These are phyloP conservation scores for Citrus inodora DNA, from an alignment of 345 rosid species.

Conservation along the genomic window DNA sequence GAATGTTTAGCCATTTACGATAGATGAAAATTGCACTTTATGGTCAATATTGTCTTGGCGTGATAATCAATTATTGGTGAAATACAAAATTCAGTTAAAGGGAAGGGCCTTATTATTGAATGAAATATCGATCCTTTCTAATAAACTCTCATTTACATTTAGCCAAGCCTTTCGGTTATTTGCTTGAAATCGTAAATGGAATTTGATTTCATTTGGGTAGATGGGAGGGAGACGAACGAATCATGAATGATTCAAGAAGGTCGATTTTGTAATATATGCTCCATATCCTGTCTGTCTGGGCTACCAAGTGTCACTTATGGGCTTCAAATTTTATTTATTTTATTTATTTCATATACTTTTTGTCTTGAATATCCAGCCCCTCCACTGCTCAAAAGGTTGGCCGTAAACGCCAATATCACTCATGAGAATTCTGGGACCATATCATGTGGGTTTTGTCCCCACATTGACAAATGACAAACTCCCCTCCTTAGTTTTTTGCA, in stretches of 20 bases:
- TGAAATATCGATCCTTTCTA: background rate
- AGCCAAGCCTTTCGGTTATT: background rate
- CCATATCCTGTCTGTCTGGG: background rate
- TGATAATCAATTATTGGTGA: background rate
- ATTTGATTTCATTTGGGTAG: background rate
- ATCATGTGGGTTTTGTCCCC: conserved; percentile 28
- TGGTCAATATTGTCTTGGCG: background rate
- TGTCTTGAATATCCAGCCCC: conserved; percentile 10
- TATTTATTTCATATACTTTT: background rate
- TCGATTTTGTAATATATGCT: background rate
- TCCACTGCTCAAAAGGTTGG: conserved; percentile 16
- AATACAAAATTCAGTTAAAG: background rate
- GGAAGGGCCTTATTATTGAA: background rate
- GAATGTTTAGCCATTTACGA: background rate
- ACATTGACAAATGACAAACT: background rate
- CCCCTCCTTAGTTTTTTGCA: background rate
- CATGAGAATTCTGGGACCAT: conserved; percentile 14
- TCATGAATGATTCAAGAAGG: too few relatives aligned
- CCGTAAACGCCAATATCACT: conserved; percentile 1
- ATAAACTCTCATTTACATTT: too few relatives aligned
- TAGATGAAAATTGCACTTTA: background rate
- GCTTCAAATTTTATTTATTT: too few relatives aligned
- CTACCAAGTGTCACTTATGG: background rate
- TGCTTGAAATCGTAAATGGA: background rate
- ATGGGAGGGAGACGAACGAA: background rate